phyloP scores from a whole-genome alignment of 345 rosid genomes.

The Orychophragmus violaceus region DNA sequence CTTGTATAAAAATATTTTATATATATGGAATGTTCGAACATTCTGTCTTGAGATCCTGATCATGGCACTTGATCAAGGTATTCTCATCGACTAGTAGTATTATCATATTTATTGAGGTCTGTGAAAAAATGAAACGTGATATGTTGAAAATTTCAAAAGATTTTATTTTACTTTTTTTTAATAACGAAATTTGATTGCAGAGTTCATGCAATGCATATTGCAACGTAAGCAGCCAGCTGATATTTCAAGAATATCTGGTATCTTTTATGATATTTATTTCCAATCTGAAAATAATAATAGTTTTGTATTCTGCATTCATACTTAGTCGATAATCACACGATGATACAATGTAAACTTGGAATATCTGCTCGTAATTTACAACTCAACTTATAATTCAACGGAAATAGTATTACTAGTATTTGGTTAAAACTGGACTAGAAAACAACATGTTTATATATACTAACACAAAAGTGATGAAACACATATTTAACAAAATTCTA shows the following conservation, averaged over 20 bases:
- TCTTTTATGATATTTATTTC: slow-evolving; percentile 9
- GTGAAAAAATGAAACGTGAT: background rate
- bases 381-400: background rate
- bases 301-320: slow-evolving; percentile 6
- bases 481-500: background rate
- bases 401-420: background rate
- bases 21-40: background rate
- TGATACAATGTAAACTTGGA: background rate
- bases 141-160: slow-evolving; percentile 16
- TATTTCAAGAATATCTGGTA: slow-evolving; percentile 29
- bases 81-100: slow-evolving; percentile 7
- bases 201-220: slow-evolving; percentile 31
- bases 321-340: background rate
- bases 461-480: background rate
- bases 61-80: slow-evolving; percentile 16
- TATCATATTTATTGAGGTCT: slow-evolving; percentile 1
- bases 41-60: slow-evolving; percentile 9
- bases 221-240: slow-evolving; percentile 19
- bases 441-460: background rate
- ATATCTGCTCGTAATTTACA: background rate
- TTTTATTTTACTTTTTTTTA: background rate
- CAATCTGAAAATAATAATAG: background rate
- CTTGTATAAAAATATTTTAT: background rate
- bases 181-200: background rate
- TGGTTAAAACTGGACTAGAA: background rate